These are phyloP conservation scores for Diophrys appendiculata DNA, from an alignment of 73 alveolate species.

Conservation along the genomic window DNA sequence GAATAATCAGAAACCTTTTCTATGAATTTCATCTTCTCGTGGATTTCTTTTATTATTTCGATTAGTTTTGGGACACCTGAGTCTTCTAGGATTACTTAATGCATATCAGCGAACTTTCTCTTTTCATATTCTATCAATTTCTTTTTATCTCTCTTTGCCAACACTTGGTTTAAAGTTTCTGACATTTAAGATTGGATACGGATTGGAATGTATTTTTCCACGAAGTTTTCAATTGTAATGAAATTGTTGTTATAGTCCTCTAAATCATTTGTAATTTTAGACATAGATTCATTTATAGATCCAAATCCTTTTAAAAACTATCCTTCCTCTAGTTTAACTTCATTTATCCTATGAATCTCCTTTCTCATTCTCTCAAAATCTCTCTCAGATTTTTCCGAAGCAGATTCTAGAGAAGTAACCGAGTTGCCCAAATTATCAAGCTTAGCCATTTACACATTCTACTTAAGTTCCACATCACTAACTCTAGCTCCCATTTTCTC, in stretches of 20 bases:
- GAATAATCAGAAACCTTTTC: neutral
- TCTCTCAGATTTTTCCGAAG: neutral
- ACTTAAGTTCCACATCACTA: neutral
- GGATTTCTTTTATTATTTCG: neutral
- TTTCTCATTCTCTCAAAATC: neutral
- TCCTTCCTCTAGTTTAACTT: neutral
- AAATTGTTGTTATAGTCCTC: conserved; percentile 19
- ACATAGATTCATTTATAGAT: neutral
- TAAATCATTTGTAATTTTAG: conserved; percentile 2
- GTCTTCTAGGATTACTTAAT: conserved; percentile 19
- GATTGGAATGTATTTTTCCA: conserved; percentile 35
- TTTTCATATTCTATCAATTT: conserved; percentile 15
- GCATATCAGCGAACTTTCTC: conserved; percentile 10
- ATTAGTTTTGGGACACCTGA: conserved; percentile 9
- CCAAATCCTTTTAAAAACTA: neutral
- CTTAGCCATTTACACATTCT: neutral
- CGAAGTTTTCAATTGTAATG: conserved; percentile 28
- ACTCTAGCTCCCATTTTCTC: neutral
- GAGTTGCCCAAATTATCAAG: neutral
- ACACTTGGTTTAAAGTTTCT: conserved; percentile 16
- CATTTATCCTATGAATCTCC: neutral
- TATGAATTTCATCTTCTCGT: neutral
- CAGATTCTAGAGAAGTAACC: neutral
- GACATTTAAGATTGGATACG: conserved; percentile 22
- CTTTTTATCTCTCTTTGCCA: conserved; percentile 11